These are phyloP conservation scores for Trichosporon faecale DNA, from an alignment of 1,284 basidiomycete species.

Conservation along the genomic window DNA sequence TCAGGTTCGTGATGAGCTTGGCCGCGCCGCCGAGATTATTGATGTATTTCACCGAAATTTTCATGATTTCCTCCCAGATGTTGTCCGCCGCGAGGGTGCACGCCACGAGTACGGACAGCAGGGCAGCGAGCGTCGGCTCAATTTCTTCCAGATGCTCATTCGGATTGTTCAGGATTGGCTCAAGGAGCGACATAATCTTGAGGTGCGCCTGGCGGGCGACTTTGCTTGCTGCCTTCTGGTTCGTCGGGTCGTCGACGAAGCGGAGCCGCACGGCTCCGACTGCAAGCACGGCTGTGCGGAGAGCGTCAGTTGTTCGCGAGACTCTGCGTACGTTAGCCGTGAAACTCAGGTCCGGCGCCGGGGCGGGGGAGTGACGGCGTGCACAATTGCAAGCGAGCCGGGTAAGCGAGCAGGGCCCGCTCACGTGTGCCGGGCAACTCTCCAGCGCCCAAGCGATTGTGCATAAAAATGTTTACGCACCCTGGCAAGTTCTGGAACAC, in stretches of 20 bases:
- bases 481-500: conserved; percentile 40
- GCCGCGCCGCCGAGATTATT: conserved; percentile 43
- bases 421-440: background rate
- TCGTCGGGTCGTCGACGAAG: conserved; percentile 32
- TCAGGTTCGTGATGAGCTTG: conserved; percentile 35
- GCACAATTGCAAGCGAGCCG: background rate
- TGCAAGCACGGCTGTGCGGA: conserved; percentile 40
- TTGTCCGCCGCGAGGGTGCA: conserved; percentile 45
- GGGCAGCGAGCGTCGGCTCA: conserved; percentile 39
- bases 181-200: conserved; percentile 30
- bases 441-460: background rate
- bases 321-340: conserved; percentile 16
- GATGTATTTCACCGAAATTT: conserved; percentile 36
- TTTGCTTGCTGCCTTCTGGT: conserved; percentile 32
- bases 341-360: background rate
- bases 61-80: conserved; percentile 46
- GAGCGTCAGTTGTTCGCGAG: conserved; percentile 37
- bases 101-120: conserved; percentile 42
- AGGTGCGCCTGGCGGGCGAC: conserved; percentile 31
- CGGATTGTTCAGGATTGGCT: conserved; percentile 26
- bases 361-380: background rate
- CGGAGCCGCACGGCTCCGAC: conserved; percentile 45
- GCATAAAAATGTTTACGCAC: conserved; percentile 18
- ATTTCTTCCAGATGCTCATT: conserved; percentile 32
- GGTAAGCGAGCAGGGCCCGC: background rate